Evolutionary conservation across 176 grass and related monocot genomes (phyloP).

Genomic region (Chloris gayana): DNA sequence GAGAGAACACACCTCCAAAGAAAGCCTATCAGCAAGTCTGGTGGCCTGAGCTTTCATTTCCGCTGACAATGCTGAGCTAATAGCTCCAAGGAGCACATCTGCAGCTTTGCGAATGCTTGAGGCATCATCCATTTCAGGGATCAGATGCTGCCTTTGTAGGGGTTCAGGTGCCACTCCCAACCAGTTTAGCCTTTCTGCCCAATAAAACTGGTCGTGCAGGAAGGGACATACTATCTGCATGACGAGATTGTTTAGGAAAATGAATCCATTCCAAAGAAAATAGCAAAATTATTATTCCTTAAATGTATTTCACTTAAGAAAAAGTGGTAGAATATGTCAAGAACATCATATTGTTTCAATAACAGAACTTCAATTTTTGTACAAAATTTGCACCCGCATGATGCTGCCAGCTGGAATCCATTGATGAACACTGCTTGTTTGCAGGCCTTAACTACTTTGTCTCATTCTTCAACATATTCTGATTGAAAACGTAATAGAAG

Average conservation of each 20-base stretch:
- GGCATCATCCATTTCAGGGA: slow-evolving; percentile 51
- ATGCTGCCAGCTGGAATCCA: neutral
- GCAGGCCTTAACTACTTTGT: neutral
- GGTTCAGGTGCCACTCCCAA: slow-evolving; percentile 66
- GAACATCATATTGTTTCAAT: neutral
- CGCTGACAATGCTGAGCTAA: slow-evolving; percentile 52
- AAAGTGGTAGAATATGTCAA: neutral
- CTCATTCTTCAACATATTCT: neutral
- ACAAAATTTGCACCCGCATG: neutral
- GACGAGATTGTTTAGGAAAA: neutral
- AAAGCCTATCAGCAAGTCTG: slow-evolving; percentile 59
- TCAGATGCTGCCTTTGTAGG: slow-evolving; percentile 57
- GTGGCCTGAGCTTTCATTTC: slow-evolving; percentile 66
- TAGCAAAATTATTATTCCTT: neutral
- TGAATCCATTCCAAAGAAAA: slow-evolving; percentile 1
- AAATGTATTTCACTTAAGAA: neutral
- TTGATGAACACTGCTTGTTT: neutral
- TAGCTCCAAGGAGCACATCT: slow-evolving; percentile 57
- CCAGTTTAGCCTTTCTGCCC: slow-evolving; percentile 86
- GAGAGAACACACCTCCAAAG: slow-evolving; percentile 59
- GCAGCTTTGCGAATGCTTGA: slow-evolving; percentile 44
- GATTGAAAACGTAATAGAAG: neutral
- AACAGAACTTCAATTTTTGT: neutral
- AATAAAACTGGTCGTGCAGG: slow-evolving; percentile 93
- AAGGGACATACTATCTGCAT: slow-evolving; percentile 81